phyloP scores from a whole-genome alignment of 805 yeast species.

The Saturnispora diversa region DNA sequence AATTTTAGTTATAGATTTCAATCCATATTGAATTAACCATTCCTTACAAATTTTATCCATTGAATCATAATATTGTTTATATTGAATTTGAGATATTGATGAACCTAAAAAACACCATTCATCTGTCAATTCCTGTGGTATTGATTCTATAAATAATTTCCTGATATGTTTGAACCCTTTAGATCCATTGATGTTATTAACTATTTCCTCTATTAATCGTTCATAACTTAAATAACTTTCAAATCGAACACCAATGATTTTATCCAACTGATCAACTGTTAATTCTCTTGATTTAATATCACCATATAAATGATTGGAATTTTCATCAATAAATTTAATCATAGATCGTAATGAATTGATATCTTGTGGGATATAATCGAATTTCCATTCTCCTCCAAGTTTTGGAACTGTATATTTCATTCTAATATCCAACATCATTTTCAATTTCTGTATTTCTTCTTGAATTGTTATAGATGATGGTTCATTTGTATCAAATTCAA shows the following conservation, averaged over 20 bases:
- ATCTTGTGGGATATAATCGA: conserved; percentile 9
- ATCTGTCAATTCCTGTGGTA: background rate
- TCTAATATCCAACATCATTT: conserved; percentile 6
- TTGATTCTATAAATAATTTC: background rate
- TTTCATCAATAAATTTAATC: conserved; percentile 10
- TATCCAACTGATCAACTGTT: conserved; percentile 4
- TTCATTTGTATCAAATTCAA: background rate
- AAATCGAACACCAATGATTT: conserved; percentile 8
- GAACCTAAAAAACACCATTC: conserved; percentile 6
- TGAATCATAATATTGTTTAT: conserved; percentile 8
- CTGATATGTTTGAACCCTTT: conserved; percentile 2
- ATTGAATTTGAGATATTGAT: conserved; percentile 3
- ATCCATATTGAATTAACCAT: conserved; percentile 11
- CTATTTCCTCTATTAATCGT: conserved; percentile 5
- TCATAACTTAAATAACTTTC: conserved; percentile 8
- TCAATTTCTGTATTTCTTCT: conserved; percentile 5
- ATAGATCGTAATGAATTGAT: conserved; percentile 3
- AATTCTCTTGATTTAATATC: conserved; percentile 9
- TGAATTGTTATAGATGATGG: background rate
- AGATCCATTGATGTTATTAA: conserved; percentile 1
- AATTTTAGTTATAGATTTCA: too few species aligned
- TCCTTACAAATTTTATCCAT: conserved; percentile 11
- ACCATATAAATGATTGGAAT: conserved; percentile 2
- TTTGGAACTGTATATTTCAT: conserved; percentile 12
- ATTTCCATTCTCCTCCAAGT: conserved; percentile 13